Percentiles rank a stretch among this genome's conserved stretches.
phyloP scores from a whole-genome alignment of 371 early-diverging fungal species.

The Smittium mucronatum region DNA sequence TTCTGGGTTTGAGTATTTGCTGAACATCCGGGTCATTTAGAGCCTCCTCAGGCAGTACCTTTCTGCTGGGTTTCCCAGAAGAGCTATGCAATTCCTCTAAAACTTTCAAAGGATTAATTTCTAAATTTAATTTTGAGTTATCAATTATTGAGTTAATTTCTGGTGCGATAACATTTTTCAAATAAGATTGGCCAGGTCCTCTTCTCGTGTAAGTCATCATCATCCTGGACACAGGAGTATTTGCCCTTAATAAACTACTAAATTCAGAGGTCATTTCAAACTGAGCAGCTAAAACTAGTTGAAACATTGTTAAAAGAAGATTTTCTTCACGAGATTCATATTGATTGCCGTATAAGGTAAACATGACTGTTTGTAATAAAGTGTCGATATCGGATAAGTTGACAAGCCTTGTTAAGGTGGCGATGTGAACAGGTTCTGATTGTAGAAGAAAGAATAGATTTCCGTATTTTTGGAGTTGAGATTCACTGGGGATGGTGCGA shows the following conservation, averaged over 20 bases:
- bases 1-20: slow-evolving; percentile 66
- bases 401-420: slow-evolving; percentile 66
- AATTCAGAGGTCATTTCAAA: slow-evolving; percentile 82
- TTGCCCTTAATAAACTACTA: slow-evolving; percentile 75
- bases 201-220: slow-evolving; percentile 91
- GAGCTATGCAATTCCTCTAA: slow-evolving; percentile 67
- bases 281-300: slow-evolving; percentile 79
- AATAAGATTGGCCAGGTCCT: slow-evolving; percentile 84
- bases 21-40: slow-evolving; percentile 62
- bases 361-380: slow-evolving; percentile 88
- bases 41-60: slow-evolving; percentile 67
- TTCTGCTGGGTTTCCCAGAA: slow-evolving; percentile 38
- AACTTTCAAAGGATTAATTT: slow-evolving; percentile 81
- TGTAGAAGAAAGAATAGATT: slow-evolving; percentile 89
- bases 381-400: slow-evolving; percentile 83
- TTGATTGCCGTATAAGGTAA: slow-evolving; percentile 89
- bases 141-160: slow-evolving; percentile 65
- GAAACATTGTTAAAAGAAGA: slow-evolving; percentile 87
- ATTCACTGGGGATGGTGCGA: slow-evolving; percentile 63
- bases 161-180: slow-evolving; percentile 73
- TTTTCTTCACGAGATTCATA: slow-evolving; percentile 93
- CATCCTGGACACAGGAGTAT: slow-evolving; percentile 91
- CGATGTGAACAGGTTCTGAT: slow-evolving; percentile 84
- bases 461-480: slow-evolving; percentile 76
- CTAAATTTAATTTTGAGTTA: slow-evolving; percentile 61